phyloP scores from a whole-genome alignment of 495 filamentous ascomycete species.

The Penicillium soppii region DNA sequence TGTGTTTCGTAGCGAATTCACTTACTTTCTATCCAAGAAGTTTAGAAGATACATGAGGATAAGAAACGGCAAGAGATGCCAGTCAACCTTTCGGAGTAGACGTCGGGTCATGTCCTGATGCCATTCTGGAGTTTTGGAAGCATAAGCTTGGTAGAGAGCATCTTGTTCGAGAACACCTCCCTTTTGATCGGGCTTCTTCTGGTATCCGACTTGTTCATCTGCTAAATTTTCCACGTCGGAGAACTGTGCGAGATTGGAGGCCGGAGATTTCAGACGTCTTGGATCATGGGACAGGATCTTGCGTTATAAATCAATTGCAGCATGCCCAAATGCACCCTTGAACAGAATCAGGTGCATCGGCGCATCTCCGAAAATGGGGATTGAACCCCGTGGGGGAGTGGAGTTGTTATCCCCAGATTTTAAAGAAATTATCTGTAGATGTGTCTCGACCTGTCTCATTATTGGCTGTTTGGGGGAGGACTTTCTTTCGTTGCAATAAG shows the following conservation, averaged over 20 bases:
- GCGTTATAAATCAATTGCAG: neutral
- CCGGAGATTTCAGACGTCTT: too few relatives aligned
- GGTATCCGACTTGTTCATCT: slow-evolving; percentile 18
- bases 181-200: slow-evolving; percentile 9
- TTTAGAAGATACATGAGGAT: slow-evolving; percentile 77
- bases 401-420: neutral
- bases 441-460: too few relatives aligned
- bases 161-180: slow-evolving; percentile 18
- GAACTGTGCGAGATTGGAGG: neutral
- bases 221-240: slow-evolving; percentile 8
- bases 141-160: slow-evolving; percentile 33
- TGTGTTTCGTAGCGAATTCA: neutral
- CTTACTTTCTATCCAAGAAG: slow-evolving; percentile 68
- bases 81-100: slow-evolving; percentile 62
- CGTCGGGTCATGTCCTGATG: slow-evolving; percentile 33
- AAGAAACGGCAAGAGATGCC: slow-evolving; percentile 58
- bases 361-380: neutral
- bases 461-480: neutral
- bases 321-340: too few relatives aligned
- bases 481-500: neutral
- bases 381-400: neutral
- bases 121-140: slow-evolving; percentile 29
- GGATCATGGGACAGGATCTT: too few relatives aligned
- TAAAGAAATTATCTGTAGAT: neutral
- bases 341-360: neutral